Conservation (phyloP, 139 green algal genomes). For the Chlamydomonas sp. region DNA sequence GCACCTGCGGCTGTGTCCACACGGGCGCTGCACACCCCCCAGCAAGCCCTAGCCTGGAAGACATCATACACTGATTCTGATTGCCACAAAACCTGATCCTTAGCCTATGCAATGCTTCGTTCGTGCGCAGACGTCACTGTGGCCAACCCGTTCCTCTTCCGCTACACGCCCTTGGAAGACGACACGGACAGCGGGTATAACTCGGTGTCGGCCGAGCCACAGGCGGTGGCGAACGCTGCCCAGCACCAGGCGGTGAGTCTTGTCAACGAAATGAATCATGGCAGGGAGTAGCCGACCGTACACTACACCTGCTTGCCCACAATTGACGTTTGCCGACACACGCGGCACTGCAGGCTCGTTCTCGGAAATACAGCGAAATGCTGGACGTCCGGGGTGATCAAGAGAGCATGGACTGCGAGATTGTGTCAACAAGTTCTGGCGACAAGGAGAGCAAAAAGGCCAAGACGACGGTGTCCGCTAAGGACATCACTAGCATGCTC, state of each 20-base stretch:
- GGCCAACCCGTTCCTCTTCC: constrained; percentile 60
- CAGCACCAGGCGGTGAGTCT: background rate
- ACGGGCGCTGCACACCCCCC: too few relatives aligned
- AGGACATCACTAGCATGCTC: constrained; percentile 22
- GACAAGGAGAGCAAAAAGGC: constrained; percentile 36
- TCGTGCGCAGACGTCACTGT: constrained; percentile 30
- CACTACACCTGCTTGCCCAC: too few relatives aligned
- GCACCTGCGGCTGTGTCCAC: too few relatives aligned
- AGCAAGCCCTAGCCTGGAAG: too few relatives aligned
- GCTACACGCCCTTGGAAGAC: constrained; percentile 40
- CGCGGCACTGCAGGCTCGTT: background rate
- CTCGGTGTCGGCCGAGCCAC: constrained; percentile 7
- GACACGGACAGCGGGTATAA: constrained; percentile 28
- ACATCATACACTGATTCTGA: too few relatives aligned
- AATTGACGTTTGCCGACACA: background rate
- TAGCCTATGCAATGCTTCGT: too few relatives aligned
- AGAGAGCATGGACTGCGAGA: constrained; percentile 35
- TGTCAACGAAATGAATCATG: too few relatives aligned
- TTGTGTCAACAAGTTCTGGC: constrained; percentile 11
- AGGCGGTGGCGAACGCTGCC: background rate
- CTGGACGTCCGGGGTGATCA: background rate
- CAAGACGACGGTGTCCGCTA: constrained; percentile 13
- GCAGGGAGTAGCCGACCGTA: too few relatives aligned
- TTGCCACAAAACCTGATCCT: too few relatives aligned
- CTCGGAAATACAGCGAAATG: constrained; percentile 29